These are phyloP conservation scores for Globisporangium irregulare DNA, from an alignment of 352 stramenopile species.

Conservation along the genomic window DNA sequence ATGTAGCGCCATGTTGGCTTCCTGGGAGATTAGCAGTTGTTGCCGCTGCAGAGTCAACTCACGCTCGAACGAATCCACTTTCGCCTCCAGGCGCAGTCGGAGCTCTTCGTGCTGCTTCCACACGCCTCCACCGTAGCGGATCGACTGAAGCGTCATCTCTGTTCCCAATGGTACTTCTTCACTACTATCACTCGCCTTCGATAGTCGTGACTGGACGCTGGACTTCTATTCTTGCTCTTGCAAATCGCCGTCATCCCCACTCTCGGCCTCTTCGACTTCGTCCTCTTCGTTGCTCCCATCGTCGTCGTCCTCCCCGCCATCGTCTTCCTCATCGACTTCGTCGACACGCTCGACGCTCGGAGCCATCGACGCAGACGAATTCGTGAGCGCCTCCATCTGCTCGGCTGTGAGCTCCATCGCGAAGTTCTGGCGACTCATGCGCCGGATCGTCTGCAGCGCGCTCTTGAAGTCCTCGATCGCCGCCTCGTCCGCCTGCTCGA, in stretches of 20 bases:
- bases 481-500: slow-evolving; percentile 52
- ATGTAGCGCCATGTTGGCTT: background rate
- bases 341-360: background rate
- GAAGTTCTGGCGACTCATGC: slow-evolving; percentile 35
- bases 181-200: background rate
- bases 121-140: slow-evolving; percentile 28
- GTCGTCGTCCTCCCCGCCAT: slow-evolving; percentile 28
- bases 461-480: slow-evolving; percentile 69
- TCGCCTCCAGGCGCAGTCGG: slow-evolving; percentile 14
- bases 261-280: background rate
- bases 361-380: background rate
- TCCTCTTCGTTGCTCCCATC: slow-evolving; percentile 21
- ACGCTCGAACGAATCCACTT: slow-evolving; percentile 7
- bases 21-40: background rate
- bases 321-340: slow-evolving; percentile 13
- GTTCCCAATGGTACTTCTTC: background rate
- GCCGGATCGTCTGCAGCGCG: slow-evolving; percentile 60
- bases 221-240: slow-evolving; percentile 11
- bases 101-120: slow-evolving; percentile 34
- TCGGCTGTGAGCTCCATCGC: slow-evolving; percentile 19
- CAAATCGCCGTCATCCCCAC: background rate
- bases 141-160: slow-evolving; percentile 23
- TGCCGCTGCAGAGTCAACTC: slow-evolving; percentile 5
- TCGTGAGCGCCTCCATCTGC: slow-evolving; percentile 17
- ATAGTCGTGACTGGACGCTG: background rate